Evolutionary conservation across 1,139 yeast species (phyloP).

Genomic region (Pneumocystis wakefieldiae): DNA sequence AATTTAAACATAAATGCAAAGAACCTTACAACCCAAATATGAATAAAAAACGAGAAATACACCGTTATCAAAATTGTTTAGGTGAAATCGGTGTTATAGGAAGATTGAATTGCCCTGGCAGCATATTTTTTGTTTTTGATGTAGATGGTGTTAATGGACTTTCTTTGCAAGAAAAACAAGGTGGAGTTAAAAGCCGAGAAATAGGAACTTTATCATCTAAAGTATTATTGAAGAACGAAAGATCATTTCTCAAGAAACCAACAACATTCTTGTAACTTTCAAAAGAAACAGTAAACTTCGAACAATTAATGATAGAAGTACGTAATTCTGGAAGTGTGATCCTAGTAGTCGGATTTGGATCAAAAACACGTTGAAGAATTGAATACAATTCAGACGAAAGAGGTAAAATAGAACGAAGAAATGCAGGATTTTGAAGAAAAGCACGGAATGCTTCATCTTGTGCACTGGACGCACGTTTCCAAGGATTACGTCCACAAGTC

Average conservation of each 20-base stretch:
- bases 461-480: conserved; percentile 62
- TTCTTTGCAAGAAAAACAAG: neutral
- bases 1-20: neutral
- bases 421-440: conserved; percentile 34
- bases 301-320: conserved; percentile 16
- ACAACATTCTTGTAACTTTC: neutral
- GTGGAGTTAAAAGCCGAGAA: neutral
- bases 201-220: neutral
- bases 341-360: conserved; percentile 50
- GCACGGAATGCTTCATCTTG: conserved; percentile 45
- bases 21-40: too few species aligned
- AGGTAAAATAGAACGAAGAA: conserved; percentile 51
- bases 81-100: neutral
- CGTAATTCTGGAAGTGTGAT: conserved; percentile 36
- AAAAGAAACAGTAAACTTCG: conserved; percentile 13
- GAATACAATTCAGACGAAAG: conserved; percentile 45
- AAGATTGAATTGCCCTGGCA: neutral
- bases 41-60: neutral
- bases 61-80: neutral
- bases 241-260: neutral
- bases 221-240: neutral
- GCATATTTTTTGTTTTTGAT: neutral
- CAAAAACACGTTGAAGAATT: conserved; percentile 41
- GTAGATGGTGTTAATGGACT: neutral
- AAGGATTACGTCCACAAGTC: conserved; percentile 75